Evolutionary conservation across 2,329 filamentous ascomycete genomes (phyloP).

Genomic region (Monilinia fructigena): DNA sequence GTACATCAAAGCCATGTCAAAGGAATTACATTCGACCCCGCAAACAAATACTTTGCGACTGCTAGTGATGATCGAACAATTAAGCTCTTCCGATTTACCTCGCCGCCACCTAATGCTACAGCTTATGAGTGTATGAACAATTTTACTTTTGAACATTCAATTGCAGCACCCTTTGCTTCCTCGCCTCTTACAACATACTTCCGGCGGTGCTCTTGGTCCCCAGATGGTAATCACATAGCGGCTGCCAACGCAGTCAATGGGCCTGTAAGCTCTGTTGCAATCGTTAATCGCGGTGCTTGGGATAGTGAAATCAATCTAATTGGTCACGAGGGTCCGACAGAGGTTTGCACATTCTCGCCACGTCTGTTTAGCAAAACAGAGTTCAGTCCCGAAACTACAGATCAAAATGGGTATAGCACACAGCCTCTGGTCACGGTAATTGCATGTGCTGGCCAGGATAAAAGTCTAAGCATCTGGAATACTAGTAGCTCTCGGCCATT

Average conservation of each 20-base stretch:
- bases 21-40: constrained; percentile 96
- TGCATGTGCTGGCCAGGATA: constrained; percentile 94
- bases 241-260: constrained; percentile 97
- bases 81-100: constrained; percentile 93
- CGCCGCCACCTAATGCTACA: constrained; percentile 85
- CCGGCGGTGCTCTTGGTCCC: constrained; percentile 93
- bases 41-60: constrained; percentile 98
- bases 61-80: constrained; percentile 96
- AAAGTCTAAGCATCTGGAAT: constrained; percentile 95
- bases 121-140: constrained; percentile 96
- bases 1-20: constrained; percentile 98
- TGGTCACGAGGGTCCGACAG: constrained; percentile 92
- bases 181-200: constrained; percentile 97
- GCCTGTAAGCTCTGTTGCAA: constrained; percentile 93
- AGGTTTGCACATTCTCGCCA: constrained; percentile 96
- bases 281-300: constrained; percentile 89
- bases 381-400: constrained; percentile 48
- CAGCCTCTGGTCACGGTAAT: constrained; percentile 78
- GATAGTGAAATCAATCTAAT: constrained; percentile 97
- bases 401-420: constrained; percentile 49
- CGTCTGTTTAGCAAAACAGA: constrained; percentile 78
- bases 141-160: constrained; percentile 91
- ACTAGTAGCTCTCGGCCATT: constrained; percentile 91
- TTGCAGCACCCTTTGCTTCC: constrained; percentile 80
- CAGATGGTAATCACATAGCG: constrained; percentile 94